phyloP scores from a whole-genome alignment of 2,329 filamentous ascomycete genomes.

The Drechslera avenae region DNA sequence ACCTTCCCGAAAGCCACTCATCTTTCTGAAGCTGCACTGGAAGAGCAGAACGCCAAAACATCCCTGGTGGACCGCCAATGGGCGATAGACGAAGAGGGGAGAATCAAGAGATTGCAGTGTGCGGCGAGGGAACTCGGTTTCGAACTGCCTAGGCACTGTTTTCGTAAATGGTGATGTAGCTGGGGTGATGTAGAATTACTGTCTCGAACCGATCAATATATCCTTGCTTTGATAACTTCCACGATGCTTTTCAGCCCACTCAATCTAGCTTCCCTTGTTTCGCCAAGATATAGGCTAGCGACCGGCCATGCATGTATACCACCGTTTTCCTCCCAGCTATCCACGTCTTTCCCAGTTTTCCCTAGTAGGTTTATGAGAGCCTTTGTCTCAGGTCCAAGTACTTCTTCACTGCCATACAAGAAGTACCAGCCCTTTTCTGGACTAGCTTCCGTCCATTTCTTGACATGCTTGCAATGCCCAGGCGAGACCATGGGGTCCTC shows the following conservation, averaged over 20 bases:
- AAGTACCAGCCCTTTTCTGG: slow-evolving; percentile 72
- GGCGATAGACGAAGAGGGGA: slow-evolving; percentile 5
- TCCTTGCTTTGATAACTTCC: slow-evolving; percentile 38
- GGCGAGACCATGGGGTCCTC: slow-evolving; percentile 69
- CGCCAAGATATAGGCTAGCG: slow-evolving; percentile 63
- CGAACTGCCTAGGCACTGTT: slow-evolving; percentile 10
- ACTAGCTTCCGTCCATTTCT: slow-evolving; percentile 69
- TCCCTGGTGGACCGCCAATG: neutral
- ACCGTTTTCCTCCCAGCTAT: slow-evolving; percentile 64
- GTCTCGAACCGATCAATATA: slow-evolving; percentile 20
- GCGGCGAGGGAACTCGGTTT: slow-evolving; percentile 16
- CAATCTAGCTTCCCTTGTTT: slow-evolving; percentile 53
- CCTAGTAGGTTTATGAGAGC: slow-evolving; percentile 63
- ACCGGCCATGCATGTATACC: slow-evolving; percentile 86
- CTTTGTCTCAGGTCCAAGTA: slow-evolving; percentile 73
- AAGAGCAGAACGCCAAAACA: slow-evolving; percentile 9
- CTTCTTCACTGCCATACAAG: slow-evolving; percentile 76
- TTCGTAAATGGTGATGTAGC: slow-evolving; percentile 5
- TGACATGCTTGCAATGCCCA: slow-evolving; percentile 68
- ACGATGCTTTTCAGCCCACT: slow-evolving; percentile 55
- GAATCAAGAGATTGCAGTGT: slow-evolving; percentile 7
- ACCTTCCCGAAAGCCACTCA: neutral
- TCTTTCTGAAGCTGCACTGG: slow-evolving; percentile 3
- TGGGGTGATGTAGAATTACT: neutral
- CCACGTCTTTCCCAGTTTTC: slow-evolving; percentile 60